Evolutionary conservation across 257 asterid genomes (phyloP), one percentile per base, ranked within the genome.

Genomic region (Solanum chmielewskii): DNA sequence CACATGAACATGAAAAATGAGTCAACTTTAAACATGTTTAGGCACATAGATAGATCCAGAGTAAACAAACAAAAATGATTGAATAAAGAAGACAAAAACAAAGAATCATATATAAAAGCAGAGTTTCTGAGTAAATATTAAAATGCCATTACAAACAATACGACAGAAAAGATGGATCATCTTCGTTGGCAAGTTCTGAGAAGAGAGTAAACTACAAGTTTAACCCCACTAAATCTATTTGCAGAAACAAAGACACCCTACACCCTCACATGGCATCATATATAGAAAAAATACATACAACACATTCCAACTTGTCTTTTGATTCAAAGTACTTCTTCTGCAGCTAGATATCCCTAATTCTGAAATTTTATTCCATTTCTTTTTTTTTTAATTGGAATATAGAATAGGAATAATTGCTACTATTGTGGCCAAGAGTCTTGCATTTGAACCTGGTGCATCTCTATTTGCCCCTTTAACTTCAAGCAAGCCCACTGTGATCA

Each of bases 391-490:
- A 37, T 35, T 45, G 52, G 29, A 86, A 41, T 85, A 68, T 4
- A 35, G 29, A 1, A 76, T 15, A 47, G 56, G 56, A 52, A 10
- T 45, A 16, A 41, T 78, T 64, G 94, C 94, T 44, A 92, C 90
- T 59, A 92, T 87, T 31, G 93, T 88, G 35, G 94, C 92, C 87
- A 92, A 88, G 70, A 88, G 94, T 84, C 93, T 90, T 31, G 94
- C 88, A 74, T 92, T 91, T 45, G 92, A 84, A 29, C 94, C 93
- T 14, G 94, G 85, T 64, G 88, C 81, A 29, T 87, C 94, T 47
- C 86, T 88, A 83, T 86, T 91, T 62, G 94, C 93, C 31, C 94
- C 94, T 82, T 91, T 92, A 77, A 92, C 94, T 62, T 92, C 87
- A 92, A 66, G 91, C 93, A 92, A 37, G 94, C 94, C 16, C 93